Conservation (phyloP, 768 basidiomycete species). For the Roridomyces roridus region DNA sequence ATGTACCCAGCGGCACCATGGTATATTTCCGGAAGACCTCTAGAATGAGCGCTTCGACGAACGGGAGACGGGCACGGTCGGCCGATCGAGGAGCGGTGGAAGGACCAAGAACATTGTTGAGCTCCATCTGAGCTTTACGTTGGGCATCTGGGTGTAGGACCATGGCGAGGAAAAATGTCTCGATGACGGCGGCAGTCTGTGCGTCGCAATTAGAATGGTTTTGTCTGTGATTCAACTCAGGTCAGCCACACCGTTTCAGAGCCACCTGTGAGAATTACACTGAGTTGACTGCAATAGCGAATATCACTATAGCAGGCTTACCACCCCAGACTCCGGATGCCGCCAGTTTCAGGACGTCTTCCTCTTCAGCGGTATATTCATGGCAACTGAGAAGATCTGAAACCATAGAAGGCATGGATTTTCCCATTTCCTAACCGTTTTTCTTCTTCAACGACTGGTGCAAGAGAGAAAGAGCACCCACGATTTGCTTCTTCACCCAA, state of each 20-base stretch:
- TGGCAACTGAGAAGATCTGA: conserved; percentile 12
- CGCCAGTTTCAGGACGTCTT: conserved; percentile 16
- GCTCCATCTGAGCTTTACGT: conserved; percentile 32
- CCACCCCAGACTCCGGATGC: conserved; percentile 40
- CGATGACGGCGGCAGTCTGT: conserved; percentile 16
- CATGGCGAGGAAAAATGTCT: conserved; percentile 34
- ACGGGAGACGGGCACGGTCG: conserved; percentile 29
- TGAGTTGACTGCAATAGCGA: not conserved
- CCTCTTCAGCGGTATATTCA: conserved; percentile 8
- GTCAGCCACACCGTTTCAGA: conserved; percentile 16
- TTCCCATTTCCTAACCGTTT: conserved; percentile 13
- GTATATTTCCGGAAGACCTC: conserved; percentile 15
- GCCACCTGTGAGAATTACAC: conserved; percentile 8
- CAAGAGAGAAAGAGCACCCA: conserved; percentile 1
- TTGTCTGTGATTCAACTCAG: not conserved
- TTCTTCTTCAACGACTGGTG: not conserved
- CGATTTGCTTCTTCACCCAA: conserved; percentile 46
- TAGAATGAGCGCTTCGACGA: conserved; percentile 14
- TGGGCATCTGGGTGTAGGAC: conserved; percentile 29
- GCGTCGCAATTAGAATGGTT: too few species aligned
- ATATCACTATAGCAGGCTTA: conserved; percentile 9
- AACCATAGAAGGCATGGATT: conserved; percentile 20
- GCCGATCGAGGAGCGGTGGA: conserved; percentile 27
- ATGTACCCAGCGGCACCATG: conserved; percentile 15
- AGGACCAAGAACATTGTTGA: conserved; percentile 32